These are phyloP conservation scores for Rhinocladiella mackenziei DNA, from an alignment of 2,329 filamentous ascomycete genomes.

Conservation along the genomic window DNA sequence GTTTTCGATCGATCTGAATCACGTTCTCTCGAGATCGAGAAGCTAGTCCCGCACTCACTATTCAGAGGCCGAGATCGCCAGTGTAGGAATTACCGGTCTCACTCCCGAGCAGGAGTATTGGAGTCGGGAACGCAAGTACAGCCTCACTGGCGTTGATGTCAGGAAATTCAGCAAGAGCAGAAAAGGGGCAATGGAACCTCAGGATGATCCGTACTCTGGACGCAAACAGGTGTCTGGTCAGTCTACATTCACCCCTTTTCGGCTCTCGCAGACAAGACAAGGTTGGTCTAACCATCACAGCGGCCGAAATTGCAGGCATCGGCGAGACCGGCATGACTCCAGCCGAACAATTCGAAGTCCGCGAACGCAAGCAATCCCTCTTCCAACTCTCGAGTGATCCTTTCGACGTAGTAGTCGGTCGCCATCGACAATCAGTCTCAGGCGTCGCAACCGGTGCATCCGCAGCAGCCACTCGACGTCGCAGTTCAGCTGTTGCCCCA, in stretches of 20 bases:
- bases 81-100: conserved; percentile 25
- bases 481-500: conserved; percentile 28
- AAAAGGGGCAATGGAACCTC: conserved; percentile 21
- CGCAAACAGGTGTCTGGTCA: conserved; percentile 25
- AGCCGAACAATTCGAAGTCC: conserved; percentile 27
- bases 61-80: conserved; percentile 22
- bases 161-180: conserved; percentile 25
- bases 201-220: conserved; percentile 26
- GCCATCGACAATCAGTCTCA: conserved; percentile 26
- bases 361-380: conserved; percentile 27
- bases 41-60: no score
- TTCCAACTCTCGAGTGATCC: conserved; percentile 27
- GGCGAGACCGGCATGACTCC: conserved; percentile 22
- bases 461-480: conserved; percentile 24
- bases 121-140: conserved; percentile 29
- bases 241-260: neutral
- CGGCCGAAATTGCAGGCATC: conserved; percentile 15
- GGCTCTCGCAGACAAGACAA: neutral
- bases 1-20: no score
- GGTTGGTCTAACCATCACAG: neutral
- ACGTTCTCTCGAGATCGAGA: neutral
- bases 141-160: conserved; percentile 25
- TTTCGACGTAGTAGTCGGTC: conserved; percentile 24
- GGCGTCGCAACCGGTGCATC: conserved; percentile 20
- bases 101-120: conserved; percentile 27